Evolutionary conservation across 1,284 basidiomycete genomes (phyloP), one percentile per base, ranked within the genome.

Genomic region (Macrocybe sp.): DNA sequence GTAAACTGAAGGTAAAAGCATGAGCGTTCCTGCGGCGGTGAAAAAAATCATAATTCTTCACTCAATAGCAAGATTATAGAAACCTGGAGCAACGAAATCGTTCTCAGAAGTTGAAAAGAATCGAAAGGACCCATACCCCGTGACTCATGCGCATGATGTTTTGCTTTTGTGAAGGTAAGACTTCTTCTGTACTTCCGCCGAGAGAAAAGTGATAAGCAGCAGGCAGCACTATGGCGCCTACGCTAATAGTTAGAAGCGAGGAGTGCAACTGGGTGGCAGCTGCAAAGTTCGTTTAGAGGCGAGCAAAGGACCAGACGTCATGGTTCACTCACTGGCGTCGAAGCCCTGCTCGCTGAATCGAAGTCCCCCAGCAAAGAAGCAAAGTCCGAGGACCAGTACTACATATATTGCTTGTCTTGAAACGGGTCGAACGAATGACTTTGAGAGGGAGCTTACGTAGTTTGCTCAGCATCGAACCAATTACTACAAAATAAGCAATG

Each of bases 71-170:
- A 74, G 41, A 93, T 76, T 41, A 85, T 67, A 10, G 83, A 77
- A 8, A 85, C 81, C 83, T 84, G 36, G 51, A 14, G 46, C 10
- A 30, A 14, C 14, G 3, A 5, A 16, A 41, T 10, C 6, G 10
- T 22, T n/a, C 36, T 30, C 33, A 44, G 45, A 44, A 16, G 32
- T 35, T 30, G 42, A 42, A 11, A 16, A 7, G 33, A 7, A 41
- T 30, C 44, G 42, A 43, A n/a, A 41, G 32, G 47, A 64, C 54
- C 55, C 88, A 61, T 50, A 89, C 87, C 4, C 89, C 91, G 56
- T 89, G 89, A 56, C 87, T 91, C 86, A 95, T 93, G 34, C 72
- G 74, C 36, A 95, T 63, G 50, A 96, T 85, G 52, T 84, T 72
- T 37, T 67, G 72, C 51, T 71, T 69, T 52, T 69, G 64, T 6